phyloP scores from a whole-genome alignment of 495 filamentous ascomycete species.

The Daldinia concentrica region DNA sequence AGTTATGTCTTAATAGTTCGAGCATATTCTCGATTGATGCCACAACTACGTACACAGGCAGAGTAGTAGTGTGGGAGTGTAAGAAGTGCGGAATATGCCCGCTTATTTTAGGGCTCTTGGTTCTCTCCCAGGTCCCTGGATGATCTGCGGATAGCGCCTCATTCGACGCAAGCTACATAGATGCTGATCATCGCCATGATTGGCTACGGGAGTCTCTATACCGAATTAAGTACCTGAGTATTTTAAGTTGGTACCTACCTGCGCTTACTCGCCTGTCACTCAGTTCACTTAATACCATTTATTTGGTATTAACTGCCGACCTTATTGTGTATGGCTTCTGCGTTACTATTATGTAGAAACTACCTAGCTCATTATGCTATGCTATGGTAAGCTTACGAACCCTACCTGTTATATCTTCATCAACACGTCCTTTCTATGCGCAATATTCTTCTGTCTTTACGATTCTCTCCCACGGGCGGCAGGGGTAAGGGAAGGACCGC shows the following conservation, averaged over 20 bases:
- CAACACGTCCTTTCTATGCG: no score
- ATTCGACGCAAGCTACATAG: neutral
- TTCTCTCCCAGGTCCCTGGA: conserved; percentile 16
- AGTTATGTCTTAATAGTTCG: neutral
- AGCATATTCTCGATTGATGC: neutral
- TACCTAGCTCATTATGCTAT: neutral
- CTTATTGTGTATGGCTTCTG: no score
- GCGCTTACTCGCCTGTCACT: neutral
- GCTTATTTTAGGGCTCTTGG: neutral
- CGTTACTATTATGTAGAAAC: no score
- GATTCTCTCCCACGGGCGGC: neutral
- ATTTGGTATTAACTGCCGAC: no score
- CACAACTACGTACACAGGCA: neutral
- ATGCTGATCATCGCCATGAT: conserved; percentile 5
- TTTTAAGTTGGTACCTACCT: neutral
- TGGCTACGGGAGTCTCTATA: neutral
- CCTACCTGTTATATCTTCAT: no score
- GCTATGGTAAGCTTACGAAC: neutral
- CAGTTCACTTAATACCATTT: no score
- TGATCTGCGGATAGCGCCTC: conserved; percentile 5
- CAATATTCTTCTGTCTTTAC: neutral
- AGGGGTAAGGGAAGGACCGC: neutral
- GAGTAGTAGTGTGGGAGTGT: neutral
- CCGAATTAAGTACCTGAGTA: neutral
- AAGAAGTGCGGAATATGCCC: neutral